These are phyloP conservation scores for Populus hybrid DNA, from an alignment of 441 rosid species.

Conservation along the genomic window DNA sequence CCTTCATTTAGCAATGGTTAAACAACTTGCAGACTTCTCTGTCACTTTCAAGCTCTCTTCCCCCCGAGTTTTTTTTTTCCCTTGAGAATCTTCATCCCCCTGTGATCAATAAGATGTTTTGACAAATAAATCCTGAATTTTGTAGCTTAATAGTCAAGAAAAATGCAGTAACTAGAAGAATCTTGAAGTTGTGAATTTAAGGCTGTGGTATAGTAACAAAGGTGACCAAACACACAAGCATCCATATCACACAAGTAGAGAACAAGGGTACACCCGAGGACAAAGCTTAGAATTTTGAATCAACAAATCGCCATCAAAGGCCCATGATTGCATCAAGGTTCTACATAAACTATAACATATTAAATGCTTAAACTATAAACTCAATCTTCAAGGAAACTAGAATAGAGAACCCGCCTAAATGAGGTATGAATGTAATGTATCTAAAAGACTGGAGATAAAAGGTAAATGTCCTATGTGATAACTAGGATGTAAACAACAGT, in stretches of 20 bases:
- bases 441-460: constrained; percentile 8
- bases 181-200: neutral
- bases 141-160: neutral
- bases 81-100: neutral
- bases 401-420: constrained; percentile 26
- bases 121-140: neutral
- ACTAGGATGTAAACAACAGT: constrained; percentile 14
- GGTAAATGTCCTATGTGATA: constrained; percentile 26
- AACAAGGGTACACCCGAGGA: neutral
- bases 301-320: constrained; percentile 3
- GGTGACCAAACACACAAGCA: neutral
- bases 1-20: neutral
- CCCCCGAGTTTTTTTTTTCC: neutral
- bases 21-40: neutral
- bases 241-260: no score
- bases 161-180: neutral
- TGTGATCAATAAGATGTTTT: neutral
- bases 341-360: constrained; percentile 11
- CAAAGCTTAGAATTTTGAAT: neutral
- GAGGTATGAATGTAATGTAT: constrained; percentile 16
- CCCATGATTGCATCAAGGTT: neutral
- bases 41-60: neutral
- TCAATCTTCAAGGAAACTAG: constrained; percentile 21
- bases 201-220: neutral
- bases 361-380: neutral